Percentiles rank a stretch among this genome's conserved stretches.
Evolutionary conservation across 208 protist species (phyloP).

Genomic region (Crithidia fasciculata): DNA sequence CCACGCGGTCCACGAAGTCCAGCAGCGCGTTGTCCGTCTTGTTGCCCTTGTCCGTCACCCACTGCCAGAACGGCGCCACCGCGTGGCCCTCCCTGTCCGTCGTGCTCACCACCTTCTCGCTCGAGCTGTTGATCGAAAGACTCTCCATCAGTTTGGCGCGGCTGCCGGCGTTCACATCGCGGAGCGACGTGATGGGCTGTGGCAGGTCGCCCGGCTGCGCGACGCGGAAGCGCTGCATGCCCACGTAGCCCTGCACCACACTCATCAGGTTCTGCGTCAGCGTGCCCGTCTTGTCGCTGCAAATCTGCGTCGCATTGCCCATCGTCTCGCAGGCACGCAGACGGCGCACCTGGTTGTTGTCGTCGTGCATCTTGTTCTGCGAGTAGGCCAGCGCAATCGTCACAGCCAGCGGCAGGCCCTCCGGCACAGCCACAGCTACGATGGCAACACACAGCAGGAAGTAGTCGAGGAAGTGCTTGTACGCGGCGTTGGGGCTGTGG

Average conservation of each 20-base stretch:
- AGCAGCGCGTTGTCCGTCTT: conserved; percentile 89
- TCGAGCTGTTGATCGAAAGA: conserved; percentile 80
- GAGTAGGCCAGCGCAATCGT: conserved; percentile 98
- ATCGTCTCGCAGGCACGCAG: conserved; percentile 98
- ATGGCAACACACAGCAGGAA: conserved; percentile 95
- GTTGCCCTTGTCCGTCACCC: conserved; percentile 78
- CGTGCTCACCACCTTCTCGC: conserved; percentile 63
- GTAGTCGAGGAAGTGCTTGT: conserved; percentile 74
- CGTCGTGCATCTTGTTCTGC: conserved; percentile 98
- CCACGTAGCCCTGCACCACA: conserved; percentile 89
- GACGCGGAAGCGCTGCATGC: conserved; percentile 57
- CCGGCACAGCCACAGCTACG: conserved; percentile 98
- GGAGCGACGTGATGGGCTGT: conserved; percentile 32
- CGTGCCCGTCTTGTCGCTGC: conserved; percentile 99
- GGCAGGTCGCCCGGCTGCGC: conserved; percentile 60
- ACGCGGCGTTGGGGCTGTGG: conserved; percentile 24
- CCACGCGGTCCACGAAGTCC: conserved; percentile 73
- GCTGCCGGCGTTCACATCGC: conserved; percentile 11
- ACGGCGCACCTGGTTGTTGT: conserved; percentile 98
- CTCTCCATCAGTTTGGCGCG: conserved; percentile 43
- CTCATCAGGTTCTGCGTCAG: conserved; percentile 98
- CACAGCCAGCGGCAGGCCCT: conserved; percentile 97
- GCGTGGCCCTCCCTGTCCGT: conserved; percentile 43
- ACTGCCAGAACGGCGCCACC: conserved; percentile 59
- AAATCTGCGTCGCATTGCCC: conserved; percentile 97